Evolutionary conservation across 176 grass and related monocot species (phyloP).

Genomic region (Phyllostachys edulis): DNA sequence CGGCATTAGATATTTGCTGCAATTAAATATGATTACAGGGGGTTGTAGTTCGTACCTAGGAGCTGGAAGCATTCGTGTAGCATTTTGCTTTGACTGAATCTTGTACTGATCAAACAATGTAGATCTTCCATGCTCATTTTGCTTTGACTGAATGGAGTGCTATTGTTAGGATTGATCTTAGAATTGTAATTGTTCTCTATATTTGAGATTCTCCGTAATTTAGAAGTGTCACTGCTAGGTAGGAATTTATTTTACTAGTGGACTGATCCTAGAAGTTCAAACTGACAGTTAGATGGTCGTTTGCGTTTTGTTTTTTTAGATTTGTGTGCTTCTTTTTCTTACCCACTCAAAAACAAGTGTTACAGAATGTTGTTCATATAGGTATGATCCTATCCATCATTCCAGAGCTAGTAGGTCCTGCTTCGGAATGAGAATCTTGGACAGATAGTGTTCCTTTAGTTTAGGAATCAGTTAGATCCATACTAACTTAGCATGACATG

Average conservation of each 20-base stretch:
- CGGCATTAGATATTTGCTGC: too few relatives aligned
- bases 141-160: too few relatives aligned
- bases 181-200: too few relatives aligned
- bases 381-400: background rate
- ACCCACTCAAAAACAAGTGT: background rate
- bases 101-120: too few relatives aligned
- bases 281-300: background rate
- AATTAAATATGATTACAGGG: too few relatives aligned
- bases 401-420: background rate
- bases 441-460: background rate
- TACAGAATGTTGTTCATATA: conserved; percentile 6
- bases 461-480: conserved; percentile 3
- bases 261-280: conserved; percentile 9
- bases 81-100: too few relatives aligned
- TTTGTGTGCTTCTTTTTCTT: conserved; percentile 1
- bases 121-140: too few relatives aligned
- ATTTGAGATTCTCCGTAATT: too few relatives aligned
- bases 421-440: background rate
- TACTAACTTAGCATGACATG: conserved; percentile 6
- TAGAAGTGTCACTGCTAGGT: too few relatives aligned
- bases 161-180: too few relatives aligned
- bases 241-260: background rate
- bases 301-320: background rate
- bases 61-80: too few relatives aligned
- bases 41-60: too few relatives aligned